These are phyloP conservation scores for Boletus bicolor DNA, from an alignment of 768 basidiomycete genomes.

Conservation along the genomic window DNA sequence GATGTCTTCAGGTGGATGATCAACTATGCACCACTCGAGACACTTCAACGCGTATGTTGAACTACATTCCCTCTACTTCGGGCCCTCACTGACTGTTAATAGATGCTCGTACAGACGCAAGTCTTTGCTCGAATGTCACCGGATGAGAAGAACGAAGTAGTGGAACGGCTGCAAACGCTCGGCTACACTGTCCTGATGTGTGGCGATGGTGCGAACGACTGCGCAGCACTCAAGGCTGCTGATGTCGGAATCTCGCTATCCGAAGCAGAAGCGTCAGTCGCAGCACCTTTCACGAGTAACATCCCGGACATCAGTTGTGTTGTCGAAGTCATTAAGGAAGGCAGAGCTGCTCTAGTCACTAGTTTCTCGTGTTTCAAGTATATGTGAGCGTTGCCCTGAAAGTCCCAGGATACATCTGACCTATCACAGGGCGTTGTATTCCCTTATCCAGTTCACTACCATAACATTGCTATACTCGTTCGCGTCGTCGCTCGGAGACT, in stretches of 20 bases:
- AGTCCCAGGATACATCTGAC: conserved; percentile 5
- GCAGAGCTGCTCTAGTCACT: conserved; percentile 91
- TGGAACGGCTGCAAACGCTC: conserved; percentile 87
- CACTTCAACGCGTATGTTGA: conserved; percentile 72
- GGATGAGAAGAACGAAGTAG: conserved; percentile 98
- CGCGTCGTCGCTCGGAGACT: conserved; percentile 93
- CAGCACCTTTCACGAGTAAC: conserved; percentile 93
- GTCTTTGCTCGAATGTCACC: conserved; percentile 99
- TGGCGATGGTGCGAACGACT: conserved; percentile 98
- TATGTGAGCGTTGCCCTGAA: conserved; percentile 59
- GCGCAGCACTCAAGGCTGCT: conserved; percentile 96
- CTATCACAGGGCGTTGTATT: conserved; percentile 85
- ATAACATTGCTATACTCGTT: conserved; percentile 95
- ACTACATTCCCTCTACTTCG: background rate
- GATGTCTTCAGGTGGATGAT: conserved; percentile 99
- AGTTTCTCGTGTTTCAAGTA: conserved; percentile 99
- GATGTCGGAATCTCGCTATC: conserved; percentile 96
- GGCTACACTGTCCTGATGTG: conserved; percentile 99
- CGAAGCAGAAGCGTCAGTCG: conserved; percentile 97
- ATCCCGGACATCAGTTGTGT: conserved; percentile 95
- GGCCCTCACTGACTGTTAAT: conserved; percentile 1
- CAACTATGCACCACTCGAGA: conserved; percentile 90
- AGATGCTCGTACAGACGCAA: conserved; percentile 98
- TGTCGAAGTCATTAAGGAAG: conserved; percentile 94
- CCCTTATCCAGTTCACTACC: conserved; percentile 98